Percentiles rank a stretch among this genome's conserved stretches.
These are phyloP conservation scores for Crithidia bombi DNA, from an alignment of 208 protist species.

Conservation along the genomic window DNA sequence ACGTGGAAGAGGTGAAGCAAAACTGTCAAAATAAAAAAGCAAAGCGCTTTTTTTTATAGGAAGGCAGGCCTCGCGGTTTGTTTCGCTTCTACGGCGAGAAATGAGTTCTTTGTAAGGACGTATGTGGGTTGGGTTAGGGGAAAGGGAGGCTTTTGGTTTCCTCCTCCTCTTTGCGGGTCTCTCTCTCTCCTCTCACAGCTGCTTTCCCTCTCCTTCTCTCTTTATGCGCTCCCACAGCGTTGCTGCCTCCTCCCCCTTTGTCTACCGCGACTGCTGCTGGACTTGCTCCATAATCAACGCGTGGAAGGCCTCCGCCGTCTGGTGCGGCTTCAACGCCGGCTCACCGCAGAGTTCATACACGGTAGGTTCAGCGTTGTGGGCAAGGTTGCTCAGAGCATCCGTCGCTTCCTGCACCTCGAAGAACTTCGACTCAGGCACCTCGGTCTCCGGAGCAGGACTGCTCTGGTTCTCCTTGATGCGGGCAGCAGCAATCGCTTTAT, in stretches of 20 bases:
- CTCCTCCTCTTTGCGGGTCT: not conserved
- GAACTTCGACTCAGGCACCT: slow-evolving; percentile 49
- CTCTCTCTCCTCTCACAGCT: not conserved
- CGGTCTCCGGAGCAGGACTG: slow-evolving; percentile 31
- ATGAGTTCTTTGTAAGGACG: too few relatives aligned
- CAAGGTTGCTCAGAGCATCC: slow-evolving; percentile 86
- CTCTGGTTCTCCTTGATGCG: slow-evolving; percentile 44
- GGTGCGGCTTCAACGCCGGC: slow-evolving; percentile 33
- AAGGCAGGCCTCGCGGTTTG: too few relatives aligned
- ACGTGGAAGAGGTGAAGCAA: too few relatives aligned
- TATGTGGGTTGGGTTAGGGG: too few relatives aligned
- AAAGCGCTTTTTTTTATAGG: not conserved
- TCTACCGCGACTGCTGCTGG: slow-evolving; percentile 30
- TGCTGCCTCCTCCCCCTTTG: not conserved
- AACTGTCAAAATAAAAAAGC: not conserved
- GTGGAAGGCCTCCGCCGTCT: slow-evolving; percentile 45
- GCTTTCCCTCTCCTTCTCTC: not conserved
- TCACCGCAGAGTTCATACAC: slow-evolving; percentile 40
- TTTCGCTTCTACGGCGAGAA: too few relatives aligned
- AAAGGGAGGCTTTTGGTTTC: too few relatives aligned
- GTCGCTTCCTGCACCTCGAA: slow-evolving; percentile 86
- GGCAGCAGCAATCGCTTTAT: slow-evolving; percentile 51
- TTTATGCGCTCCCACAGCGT: not conserved
- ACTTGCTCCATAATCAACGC: slow-evolving; percentile 39
- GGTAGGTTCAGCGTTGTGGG: slow-evolving; percentile 55